phyloP scores from a whole-genome alignment of 2,329 filamentous ascomycete genomes.

The Uncinocarpus reesii region DNA sequence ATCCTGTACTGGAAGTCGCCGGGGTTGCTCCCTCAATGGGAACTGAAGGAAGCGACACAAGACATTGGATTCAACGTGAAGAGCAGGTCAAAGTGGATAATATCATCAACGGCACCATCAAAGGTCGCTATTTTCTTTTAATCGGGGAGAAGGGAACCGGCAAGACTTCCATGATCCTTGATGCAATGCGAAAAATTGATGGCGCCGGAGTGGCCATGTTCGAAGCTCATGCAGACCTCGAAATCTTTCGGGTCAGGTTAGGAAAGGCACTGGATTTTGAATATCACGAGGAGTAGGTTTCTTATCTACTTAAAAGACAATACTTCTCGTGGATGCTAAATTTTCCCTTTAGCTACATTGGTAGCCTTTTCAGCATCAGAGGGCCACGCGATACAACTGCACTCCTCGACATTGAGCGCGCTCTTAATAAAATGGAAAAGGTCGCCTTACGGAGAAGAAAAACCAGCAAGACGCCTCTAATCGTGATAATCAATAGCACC shows the following conservation, averaged over 20 bases:
- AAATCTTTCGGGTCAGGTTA: slow-evolving; percentile 86
- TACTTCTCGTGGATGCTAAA: not conserved
- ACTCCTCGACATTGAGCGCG: slow-evolving; percentile 86
- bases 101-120: slow-evolving; percentile 64
- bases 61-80: slow-evolving; percentile 71
- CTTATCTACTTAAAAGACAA: not conserved
- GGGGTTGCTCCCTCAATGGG: slow-evolving; percentile 39
- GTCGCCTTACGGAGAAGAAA: slow-evolving; percentile 62
- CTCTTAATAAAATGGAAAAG: slow-evolving; percentile 96
- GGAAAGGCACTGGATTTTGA: slow-evolving; percentile 94
- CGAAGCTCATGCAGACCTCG: slow-evolving; percentile 86
- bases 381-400: slow-evolving; percentile 87
- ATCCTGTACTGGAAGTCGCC: slow-evolving; percentile 76
- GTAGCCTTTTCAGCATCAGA: slow-evolving; percentile 86
- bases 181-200: slow-evolving; percentile 87
- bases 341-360: slow-evolving; percentile 48
- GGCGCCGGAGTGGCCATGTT: slow-evolving; percentile 90
- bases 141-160: slow-evolving; percentile 94
- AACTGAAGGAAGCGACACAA: slow-evolving; percentile 34
- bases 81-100: slow-evolving; percentile 72
- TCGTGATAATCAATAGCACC: slow-evolving; percentile 91
- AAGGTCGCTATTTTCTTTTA: slow-evolving; percentile 81
- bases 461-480: slow-evolving; percentile 55
- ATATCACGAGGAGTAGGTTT: slow-evolving; percentile 83
- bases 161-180: slow-evolving; percentile 92